Percentiles rank a stretch among this genome's conserved stretches.
phyloP scores from a whole-genome alignment of 495 filamentous ascomycete species.

The Penicillium dipodomyicola region DNA sequence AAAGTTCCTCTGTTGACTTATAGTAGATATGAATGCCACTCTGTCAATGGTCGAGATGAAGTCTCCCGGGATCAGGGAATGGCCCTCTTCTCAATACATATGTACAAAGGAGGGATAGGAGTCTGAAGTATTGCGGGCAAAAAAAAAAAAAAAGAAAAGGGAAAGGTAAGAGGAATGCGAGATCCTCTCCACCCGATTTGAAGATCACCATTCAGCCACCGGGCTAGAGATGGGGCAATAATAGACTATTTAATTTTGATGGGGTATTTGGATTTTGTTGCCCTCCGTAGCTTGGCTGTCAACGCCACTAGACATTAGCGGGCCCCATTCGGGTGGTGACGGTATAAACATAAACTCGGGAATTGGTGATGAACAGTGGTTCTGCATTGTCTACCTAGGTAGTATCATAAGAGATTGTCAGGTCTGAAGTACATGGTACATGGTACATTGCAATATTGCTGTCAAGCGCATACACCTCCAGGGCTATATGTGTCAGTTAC shows the following conservation, averaged over 20 bases:
- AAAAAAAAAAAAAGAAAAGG: neutral
- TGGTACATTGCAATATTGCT: too few relatives aligned
- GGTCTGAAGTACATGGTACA: too few relatives aligned
- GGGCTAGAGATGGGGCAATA: neutral
- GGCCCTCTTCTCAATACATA: slow-evolving; percentile 8
- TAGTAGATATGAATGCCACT: neutral
- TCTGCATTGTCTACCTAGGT: too few relatives aligned
- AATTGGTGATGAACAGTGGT: neutral
- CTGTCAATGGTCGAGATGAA: neutral
- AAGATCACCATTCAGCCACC: slow-evolving; percentile 4
- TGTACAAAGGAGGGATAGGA: neutral
- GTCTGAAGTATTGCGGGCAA: neutral
- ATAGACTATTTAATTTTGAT: neutral
- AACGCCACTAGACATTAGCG: slow-evolving; percentile 1
- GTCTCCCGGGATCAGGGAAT: neutral
- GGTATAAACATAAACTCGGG: neutral
- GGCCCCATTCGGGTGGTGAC: neutral
- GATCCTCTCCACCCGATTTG: neutral
- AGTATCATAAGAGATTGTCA: too few relatives aligned
- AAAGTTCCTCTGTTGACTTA: neutral
- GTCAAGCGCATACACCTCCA: too few relatives aligned
- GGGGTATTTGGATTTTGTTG: neutral
- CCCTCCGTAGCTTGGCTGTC: neutral
- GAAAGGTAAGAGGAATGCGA: neutral
- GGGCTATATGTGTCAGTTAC: too few relatives aligned